These are phyloP conservation scores for Alternaria atra DNA, from an alignment of 2,329 filamentous ascomycete genomes.

Conservation along the genomic window DNA sequence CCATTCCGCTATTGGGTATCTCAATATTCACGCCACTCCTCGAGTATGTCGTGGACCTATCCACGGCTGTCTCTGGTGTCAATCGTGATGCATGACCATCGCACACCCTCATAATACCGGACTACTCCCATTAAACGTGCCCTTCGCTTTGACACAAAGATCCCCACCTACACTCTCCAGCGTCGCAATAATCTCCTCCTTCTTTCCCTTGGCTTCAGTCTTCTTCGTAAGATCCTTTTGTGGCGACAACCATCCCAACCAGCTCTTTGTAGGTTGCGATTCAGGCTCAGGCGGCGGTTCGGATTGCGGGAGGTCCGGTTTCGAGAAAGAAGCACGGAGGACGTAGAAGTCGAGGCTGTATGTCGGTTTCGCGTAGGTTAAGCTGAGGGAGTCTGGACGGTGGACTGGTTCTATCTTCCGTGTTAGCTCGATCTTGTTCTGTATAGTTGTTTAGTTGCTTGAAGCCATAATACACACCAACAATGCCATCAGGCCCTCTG, in stretches of 20 bases:
- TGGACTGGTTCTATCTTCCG: constrained; percentile 33
- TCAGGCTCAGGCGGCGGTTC: constrained; percentile 36
- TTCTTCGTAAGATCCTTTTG: constrained; percentile 58
- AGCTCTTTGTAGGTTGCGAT: constrained; percentile 39
- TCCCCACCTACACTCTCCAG: constrained; percentile 66
- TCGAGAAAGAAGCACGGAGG: constrained; percentile 59
- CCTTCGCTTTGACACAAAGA: constrained; percentile 54
- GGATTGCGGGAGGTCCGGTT: constrained; percentile 34
- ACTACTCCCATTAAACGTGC: neutral
- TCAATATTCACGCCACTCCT: neutral
- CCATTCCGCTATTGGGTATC: constrained; percentile 7
- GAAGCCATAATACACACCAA: constrained; percentile 34
- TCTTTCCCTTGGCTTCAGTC: constrained; percentile 22
- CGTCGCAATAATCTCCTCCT: constrained; percentile 60
- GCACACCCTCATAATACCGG: neutral
- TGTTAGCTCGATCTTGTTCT: neutral
- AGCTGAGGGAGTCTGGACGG: constrained; percentile 50
- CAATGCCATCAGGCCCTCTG: constrained; percentile 58
- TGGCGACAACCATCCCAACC: constrained; percentile 41
- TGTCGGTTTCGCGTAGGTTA: constrained; percentile 71
- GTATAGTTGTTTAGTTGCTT: neutral
- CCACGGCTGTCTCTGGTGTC: neutral
- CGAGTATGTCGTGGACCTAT: neutral
- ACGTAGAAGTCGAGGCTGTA: constrained; percentile 70
- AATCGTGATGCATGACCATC: neutral